Evolutionary conservation across 2,329 filamentous ascomycete species (phyloP).

Genomic region (Trichoderma breve): DNA sequence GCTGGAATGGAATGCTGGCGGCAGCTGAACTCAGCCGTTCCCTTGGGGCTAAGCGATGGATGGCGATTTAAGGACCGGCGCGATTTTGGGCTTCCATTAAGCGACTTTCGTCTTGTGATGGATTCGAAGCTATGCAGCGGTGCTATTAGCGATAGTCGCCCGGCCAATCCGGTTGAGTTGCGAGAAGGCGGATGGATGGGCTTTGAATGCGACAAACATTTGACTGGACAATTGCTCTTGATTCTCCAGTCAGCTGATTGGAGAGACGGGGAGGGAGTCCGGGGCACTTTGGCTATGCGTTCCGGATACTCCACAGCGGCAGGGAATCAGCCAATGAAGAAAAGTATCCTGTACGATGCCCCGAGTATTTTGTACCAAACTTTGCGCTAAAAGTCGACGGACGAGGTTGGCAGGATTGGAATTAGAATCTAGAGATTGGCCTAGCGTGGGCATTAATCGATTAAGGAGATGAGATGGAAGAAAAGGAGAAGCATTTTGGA

Average conservation of each 20-base stretch:
- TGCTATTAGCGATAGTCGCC: neutral
- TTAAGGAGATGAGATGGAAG: neutral
- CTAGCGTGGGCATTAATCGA: neutral
- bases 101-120: neutral
- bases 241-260: constrained; percentile 11
- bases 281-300: neutral
- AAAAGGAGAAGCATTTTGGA: neutral
- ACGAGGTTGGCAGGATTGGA: neutral
- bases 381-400: neutral
- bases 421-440: neutral
- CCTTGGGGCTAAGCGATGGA: neutral
- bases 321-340: neutral
- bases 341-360: neutral
- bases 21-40: neutral
- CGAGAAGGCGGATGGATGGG: neutral
- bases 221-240: constrained; percentile 1
- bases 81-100: neutral
- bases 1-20: neutral
- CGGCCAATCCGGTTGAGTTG: neutral
- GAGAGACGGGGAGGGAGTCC: neutral
- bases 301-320: constrained; percentile 6
- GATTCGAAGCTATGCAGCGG: neutral
- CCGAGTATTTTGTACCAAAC: neutral
- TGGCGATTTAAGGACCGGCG: neutral
- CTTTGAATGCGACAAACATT: neutral